Conservation (phyloP, 2,329 filamentous ascomycete genomes). For the Ascomycota sp. region DNA sequence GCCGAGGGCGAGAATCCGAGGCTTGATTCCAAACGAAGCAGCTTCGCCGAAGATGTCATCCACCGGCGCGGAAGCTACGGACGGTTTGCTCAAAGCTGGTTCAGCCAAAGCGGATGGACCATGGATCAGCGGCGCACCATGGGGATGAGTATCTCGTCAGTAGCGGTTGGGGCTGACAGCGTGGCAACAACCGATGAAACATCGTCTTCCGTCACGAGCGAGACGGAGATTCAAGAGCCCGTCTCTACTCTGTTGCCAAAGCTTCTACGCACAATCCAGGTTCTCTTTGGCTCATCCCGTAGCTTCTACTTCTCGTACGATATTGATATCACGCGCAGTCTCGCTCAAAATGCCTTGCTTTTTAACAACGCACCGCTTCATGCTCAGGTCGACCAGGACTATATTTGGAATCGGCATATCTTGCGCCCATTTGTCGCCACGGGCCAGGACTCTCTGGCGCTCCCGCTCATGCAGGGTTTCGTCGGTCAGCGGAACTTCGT, state of each 20-base stretch:
- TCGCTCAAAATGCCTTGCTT: slow-evolving; percentile 14
- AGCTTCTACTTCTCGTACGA: slow-evolving; percentile 96
- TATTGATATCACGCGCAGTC: slow-evolving; percentile 59
- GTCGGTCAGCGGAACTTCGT: slow-evolving; percentile 68
- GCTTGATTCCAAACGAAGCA: slow-evolving; percentile 23
- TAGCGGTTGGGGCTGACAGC: slow-evolving; percentile 4
- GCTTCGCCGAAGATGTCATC: slow-evolving; percentile 75
- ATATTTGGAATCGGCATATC: slow-evolving; percentile 79
- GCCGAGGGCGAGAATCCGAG: slow-evolving; percentile 12
- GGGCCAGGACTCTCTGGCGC: slow-evolving; percentile 45
- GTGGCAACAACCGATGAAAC: slow-evolving; percentile 4
- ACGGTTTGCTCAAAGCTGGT: slow-evolving; percentile 76
- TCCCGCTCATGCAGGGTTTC: slow-evolving; percentile 86
- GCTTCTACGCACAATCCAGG: slow-evolving; percentile 57
- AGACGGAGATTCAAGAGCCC: slow-evolving; percentile 6
- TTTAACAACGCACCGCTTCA: slow-evolving; percentile 32
- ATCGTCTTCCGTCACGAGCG: slow-evolving; percentile 19
- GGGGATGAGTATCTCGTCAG: slow-evolving; percentile 32
- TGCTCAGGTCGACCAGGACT: slow-evolving; percentile 50
- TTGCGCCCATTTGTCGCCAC: slow-evolving; percentile 49
- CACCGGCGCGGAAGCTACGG: slow-evolving; percentile 64
- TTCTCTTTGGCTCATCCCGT: slow-evolving; percentile 58
- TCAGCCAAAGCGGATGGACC: slow-evolving; percentile 65
- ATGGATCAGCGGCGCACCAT: slow-evolving; percentile 45
- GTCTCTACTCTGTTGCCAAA: slow-evolving; percentile 48